Evolutionary conservation across 2,329 filamentous ascomycete species (phyloP), one percentile per base, ranked within the genome.

Genomic region (Pestalotiopsis sp.): DNA sequence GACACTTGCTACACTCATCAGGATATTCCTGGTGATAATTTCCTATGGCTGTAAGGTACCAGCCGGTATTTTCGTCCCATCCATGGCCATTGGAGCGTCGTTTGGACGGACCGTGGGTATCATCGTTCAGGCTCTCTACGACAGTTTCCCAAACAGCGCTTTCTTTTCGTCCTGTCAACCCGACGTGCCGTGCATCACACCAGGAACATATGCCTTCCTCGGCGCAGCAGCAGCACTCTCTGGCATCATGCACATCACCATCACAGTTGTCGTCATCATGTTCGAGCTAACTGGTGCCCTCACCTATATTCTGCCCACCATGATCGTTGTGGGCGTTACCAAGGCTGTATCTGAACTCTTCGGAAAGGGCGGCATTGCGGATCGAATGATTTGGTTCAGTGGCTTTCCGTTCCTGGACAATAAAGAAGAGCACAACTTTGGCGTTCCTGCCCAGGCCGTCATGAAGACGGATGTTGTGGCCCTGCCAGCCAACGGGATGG

Each of bases 261-360:
- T 99, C 17, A 97, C 94, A 0, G 94, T 99, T 10, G 95, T 98
- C 2, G 96, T 99, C 75, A 99, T 99, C 79, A 98, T 99, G 96
- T 98, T 98, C 76, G 96, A 99, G 80, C 86, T 99, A 62, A 99
- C 96, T 0, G 96, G 96, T n/a, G 96, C 96, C 6, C 83, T 98
- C 69, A 97, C 94, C 1, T 99, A 99, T 76, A 98, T 99, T 71
- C 83, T 99, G 35, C 96, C 96, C 0, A 98, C 95, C 14, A 99
- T 99, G 96, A 98, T 99, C 73, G 96, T 98, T 0, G 96, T 98
- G 2, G 96, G 96, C 62, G 92, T 98, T 39, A 98, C 95, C 52
- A 99, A 99, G 83, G 93, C 93, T 14, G 93, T 99, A 60, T 91
- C 92, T 70, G 94, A 97, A 72, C 85, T 94, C 13, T 96, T 97